phyloP scores from a whole-genome alignment of 306 rosid species.

The Vicia villosa region DNA sequence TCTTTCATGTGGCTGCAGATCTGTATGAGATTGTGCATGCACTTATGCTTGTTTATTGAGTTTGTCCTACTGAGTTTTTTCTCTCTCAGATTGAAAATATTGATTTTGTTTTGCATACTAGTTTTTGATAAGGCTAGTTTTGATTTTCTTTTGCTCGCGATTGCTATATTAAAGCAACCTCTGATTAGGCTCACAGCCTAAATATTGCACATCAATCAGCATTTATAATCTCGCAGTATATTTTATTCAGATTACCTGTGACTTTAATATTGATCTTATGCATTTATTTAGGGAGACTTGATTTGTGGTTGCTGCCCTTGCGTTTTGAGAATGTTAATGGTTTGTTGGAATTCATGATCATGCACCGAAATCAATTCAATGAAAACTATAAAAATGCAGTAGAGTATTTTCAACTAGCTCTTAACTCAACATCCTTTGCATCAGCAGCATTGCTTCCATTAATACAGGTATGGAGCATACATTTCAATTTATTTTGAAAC shows the following conservation, averaged over 20 bases:
- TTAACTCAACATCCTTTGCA: slow-evolving; percentile 51
- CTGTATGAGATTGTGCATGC: neutral
- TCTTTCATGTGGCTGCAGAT: slow-evolving; percentile 19
- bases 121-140: slow-evolving; percentile 22
- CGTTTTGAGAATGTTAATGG: slow-evolving; percentile 49
- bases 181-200: slow-evolving; percentile 12
- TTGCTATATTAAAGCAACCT: slow-evolving; percentile 11
- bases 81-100: slow-evolving; percentile 4
- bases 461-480: slow-evolving; percentile 61
- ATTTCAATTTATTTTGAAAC: slow-evolving; percentile 15
- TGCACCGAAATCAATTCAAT: slow-evolving; percentile 44
- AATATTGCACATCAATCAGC: neutral
- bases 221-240: slow-evolving; percentile 1
- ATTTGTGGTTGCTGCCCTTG: slow-evolving; percentile 69
- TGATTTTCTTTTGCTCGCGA: neutral
- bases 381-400: slow-evolving; percentile 58
- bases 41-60: slow-evolving; percentile 14
- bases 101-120: slow-evolving; percentile 20
- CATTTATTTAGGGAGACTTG: slow-evolving; percentile 60
- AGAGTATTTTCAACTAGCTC: slow-evolving; percentile 59
- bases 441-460: slow-evolving; percentile 70
- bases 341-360: slow-evolving; percentile 46
- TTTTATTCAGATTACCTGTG: slow-evolving; percentile 21
- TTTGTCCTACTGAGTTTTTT: slow-evolving; percentile 19
- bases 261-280: slow-evolving; percentile 32